Evolutionary conservation across 345 rosid genomes (phyloP).

Genomic region (Microcos paniculata): DNA sequence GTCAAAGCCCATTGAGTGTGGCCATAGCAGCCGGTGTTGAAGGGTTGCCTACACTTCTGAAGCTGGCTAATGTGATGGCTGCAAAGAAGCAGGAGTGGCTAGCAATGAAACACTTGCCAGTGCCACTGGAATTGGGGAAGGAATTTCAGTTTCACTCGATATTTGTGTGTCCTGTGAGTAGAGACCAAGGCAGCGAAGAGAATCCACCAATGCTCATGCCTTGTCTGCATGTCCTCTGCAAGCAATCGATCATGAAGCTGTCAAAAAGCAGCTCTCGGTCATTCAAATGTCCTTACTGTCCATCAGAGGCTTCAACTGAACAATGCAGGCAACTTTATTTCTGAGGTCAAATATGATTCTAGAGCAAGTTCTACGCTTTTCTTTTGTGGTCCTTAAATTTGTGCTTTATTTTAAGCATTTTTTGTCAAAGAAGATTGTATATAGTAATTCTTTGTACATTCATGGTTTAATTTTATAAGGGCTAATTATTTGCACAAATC

Average conservation of each 20-base stretch:
- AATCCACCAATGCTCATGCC: conserved; percentile 76
- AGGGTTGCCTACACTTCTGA: conserved; percentile 65
- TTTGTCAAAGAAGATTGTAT: conserved; percentile 15
- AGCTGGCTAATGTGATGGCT: conserved; percentile 65
- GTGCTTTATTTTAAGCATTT: conserved; percentile 15
- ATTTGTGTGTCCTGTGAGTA: conserved; percentile 72
- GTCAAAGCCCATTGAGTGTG: conserved; percentile 46
- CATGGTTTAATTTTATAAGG: conserved; percentile 6
- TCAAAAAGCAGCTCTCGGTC: conserved; percentile 47
- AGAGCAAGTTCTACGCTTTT: background rate
- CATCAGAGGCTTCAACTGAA: conserved; percentile 41
- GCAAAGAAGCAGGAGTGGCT: conserved; percentile 71
- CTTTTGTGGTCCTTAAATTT: background rate
- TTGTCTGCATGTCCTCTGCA: conserved; percentile 73
- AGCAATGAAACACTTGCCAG: conserved; percentile 58
- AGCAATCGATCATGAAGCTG: conserved; percentile 66
- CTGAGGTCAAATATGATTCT: conserved; percentile 20
- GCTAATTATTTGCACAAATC: background rate
- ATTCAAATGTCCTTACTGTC: conserved; percentile 72
- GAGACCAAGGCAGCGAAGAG: conserved; percentile 68
- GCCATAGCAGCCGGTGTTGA: conserved; percentile 65
- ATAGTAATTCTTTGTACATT: conserved; percentile 30
- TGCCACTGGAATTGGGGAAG: conserved; percentile 58
- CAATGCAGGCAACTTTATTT: conserved; percentile 56
- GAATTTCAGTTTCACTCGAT: conserved; percentile 71